Conservation (phyloP, 2,329 filamentous ascomycete species). For the Cytospora piceae region DNA sequence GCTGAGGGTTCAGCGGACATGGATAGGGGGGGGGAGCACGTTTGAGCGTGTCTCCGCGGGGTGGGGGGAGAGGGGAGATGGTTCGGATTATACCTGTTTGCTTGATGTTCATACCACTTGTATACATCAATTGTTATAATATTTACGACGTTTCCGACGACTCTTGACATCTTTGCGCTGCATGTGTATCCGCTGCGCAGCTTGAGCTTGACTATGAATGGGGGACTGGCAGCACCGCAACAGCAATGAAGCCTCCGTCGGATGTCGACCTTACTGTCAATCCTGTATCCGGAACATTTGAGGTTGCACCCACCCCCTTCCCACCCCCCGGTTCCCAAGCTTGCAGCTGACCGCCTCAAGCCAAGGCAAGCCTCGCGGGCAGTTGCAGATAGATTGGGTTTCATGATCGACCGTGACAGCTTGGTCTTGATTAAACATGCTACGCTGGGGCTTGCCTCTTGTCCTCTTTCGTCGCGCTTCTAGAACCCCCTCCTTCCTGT, state of each 20-base stretch:
- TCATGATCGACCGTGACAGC: slow-evolving; percentile 1
- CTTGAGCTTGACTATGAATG: background rate
- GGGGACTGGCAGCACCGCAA: background rate
- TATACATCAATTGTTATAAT: slow-evolving; percentile 16
- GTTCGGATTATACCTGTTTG: slow-evolving; percentile 20
- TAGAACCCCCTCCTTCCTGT: background rate
- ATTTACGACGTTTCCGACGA: slow-evolving; percentile 19
- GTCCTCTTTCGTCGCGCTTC: background rate
- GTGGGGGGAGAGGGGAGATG: background rate
- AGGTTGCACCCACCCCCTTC: background rate
- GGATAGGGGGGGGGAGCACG: background rate
- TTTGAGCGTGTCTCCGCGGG: background rate
- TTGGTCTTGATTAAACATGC: background rate
- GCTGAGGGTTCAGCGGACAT: background rate
- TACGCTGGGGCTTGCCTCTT: slow-evolving; percentile 1
- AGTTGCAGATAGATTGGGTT: background rate
- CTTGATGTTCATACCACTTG: slow-evolving; percentile 21
- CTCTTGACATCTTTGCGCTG: background rate
- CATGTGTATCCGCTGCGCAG: background rate
- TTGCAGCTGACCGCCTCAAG: background rate
- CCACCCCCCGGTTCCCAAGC: background rate
- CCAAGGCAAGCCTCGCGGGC: background rate
- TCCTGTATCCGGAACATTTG: background rate
- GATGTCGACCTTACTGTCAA: background rate
- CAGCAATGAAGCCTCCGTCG: background rate